Evolutionary conservation across 768 basidiomycete species (phyloP), one percentile per base, ranked within the genome.

Genomic region (Dioszegia hungarica): DNA sequence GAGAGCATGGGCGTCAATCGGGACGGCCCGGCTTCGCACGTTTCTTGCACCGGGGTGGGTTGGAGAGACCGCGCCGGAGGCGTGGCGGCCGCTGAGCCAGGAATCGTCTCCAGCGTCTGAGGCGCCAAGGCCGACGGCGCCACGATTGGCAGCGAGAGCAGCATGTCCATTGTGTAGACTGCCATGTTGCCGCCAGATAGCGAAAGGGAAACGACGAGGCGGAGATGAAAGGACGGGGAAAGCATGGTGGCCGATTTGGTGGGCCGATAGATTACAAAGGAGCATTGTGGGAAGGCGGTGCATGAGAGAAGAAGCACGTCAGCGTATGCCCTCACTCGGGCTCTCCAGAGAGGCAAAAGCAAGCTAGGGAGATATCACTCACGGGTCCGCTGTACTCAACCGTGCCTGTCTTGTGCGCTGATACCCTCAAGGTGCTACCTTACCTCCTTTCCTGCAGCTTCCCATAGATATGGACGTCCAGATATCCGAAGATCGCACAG

Each of bases 1-100:
- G 27, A 39, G 48, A 45, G 36, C n/a, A 31, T 15, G 20, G 56
- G 50, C 10, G 57, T 50, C 11, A 56, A 17, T 25, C 43, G 20
- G n/a, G 64, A 62, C 1, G 59, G 56, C 31, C 51, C 63, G 25
- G 52, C 64, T 52, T 60, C 58, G 49, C 36, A 31, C 44, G 52
- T 22, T 31, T 14, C 27, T 5, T 24, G 15, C 9, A 15, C 28
- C 25, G 44, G 57, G 36, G 25, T 53, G 31, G 17, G 56, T 44
- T 33, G 49, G 5, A 37, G 24, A 15, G 31, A 54, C 39, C 9
- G 50, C 5, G 44, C 33, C 5, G 64, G 56, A 11, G 68, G 68
- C 1, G 68, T 70, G 5, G 62, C 60, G 17, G 56, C 57, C 10
- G 56, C 60, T 5, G 68, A 70, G 20, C 65, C 64, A 5, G 68